Conservation (phyloP, 768 basidiomycete species). For the Tephrocybe sp. region DNA sequence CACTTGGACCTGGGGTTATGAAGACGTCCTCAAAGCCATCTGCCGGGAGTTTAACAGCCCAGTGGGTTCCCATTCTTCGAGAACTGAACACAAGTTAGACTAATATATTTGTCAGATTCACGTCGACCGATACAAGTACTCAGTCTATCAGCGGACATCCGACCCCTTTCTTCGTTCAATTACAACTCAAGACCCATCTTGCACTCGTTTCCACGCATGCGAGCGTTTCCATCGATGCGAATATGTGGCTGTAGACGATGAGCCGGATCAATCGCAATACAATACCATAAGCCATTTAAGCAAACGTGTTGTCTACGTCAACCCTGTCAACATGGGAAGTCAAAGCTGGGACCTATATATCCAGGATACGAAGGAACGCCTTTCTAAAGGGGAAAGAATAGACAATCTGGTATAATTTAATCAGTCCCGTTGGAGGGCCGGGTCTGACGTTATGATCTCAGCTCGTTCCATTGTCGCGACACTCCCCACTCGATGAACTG, state of each 20-base stretch:
- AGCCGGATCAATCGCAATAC: constrained; percentile 19
- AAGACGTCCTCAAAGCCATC: constrained; percentile 81
- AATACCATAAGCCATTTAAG: constrained; percentile 41
- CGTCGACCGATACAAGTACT: constrained; percentile 84
- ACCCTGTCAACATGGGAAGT: constrained; percentile 70
- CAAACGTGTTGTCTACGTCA: constrained; percentile 75
- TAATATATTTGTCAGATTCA: constrained; percentile 57
- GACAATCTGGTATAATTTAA: constrained; percentile 54
- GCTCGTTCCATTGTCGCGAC: constrained; percentile 83
- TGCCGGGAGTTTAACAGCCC: constrained; percentile 60
- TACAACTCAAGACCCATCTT: constrained; percentile 54
- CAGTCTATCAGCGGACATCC: constrained; percentile 53
- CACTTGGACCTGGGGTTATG: constrained; percentile 96
- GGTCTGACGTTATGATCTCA: constrained; percentile 22
- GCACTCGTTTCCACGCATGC: constrained; percentile 91
- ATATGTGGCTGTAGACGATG: constrained; percentile 47
- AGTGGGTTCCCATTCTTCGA: constrained; percentile 32
- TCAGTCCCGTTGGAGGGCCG: not conserved
- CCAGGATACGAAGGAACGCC: constrained; percentile 32
- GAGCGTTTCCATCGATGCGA: constrained; percentile 78
- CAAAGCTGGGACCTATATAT: constrained; percentile 51
- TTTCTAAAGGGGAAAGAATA: constrained; percentile 44
- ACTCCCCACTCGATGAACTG: constrained; percentile 87
- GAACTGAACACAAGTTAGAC: not conserved
- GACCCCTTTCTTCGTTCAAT: constrained; percentile 63